Percentiles rank a stretch among this genome's conserved stretches.
Conservation (phyloP, 2,329 filamentous ascomycete species). For the Colletotrichum sp. region DNA sequence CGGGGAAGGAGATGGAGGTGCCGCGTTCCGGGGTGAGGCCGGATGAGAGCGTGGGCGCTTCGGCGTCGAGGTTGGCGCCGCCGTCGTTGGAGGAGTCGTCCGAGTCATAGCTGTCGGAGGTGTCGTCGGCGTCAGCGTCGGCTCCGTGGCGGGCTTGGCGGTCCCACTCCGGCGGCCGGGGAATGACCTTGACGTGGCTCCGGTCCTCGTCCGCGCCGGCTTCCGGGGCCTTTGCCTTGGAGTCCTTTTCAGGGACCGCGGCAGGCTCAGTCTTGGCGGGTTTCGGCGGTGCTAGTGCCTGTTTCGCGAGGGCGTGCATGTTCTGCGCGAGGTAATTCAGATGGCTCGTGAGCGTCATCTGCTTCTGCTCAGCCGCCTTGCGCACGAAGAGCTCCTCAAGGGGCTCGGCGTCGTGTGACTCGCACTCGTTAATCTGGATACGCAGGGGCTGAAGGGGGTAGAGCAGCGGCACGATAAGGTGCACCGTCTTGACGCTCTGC, state of each 20-base stretch:
- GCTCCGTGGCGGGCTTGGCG: slow-evolving; percentile 47
- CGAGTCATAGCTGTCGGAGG: slow-evolving; percentile 44
- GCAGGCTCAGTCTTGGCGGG: slow-evolving; percentile 23
- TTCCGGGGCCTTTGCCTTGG: slow-evolving; percentile 26
- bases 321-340: slow-evolving; percentile 78
- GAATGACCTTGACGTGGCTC: slow-evolving; percentile 73
- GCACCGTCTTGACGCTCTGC: slow-evolving; percentile 66
- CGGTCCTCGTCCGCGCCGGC: slow-evolving; percentile 47
- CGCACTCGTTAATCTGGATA: slow-evolving; percentile 69
- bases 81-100: slow-evolving; percentile 53
- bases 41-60: slow-evolving; percentile 30
- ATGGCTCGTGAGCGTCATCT: slow-evolving; percentile 73
- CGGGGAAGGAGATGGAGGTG: slow-evolving; percentile 80
- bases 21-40: slow-evolving; percentile 63
- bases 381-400: slow-evolving; percentile 70
- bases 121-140: slow-evolving; percentile 49
- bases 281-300: slow-evolving; percentile 37
- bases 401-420: slow-evolving; percentile 62
- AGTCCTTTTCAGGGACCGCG: slow-evolving; percentile 10
- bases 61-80: slow-evolving; percentile 43
- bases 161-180: slow-evolving; percentile 80
- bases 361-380: slow-evolving; percentile 59
- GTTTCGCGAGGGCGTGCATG: slow-evolving; percentile 69
- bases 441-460: slow-evolving; percentile 75
- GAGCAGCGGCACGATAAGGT: slow-evolving; percentile 71